phyloP scores from a whole-genome alignment of 345 rosid genomes.

The Adansonia digitata region DNA sequence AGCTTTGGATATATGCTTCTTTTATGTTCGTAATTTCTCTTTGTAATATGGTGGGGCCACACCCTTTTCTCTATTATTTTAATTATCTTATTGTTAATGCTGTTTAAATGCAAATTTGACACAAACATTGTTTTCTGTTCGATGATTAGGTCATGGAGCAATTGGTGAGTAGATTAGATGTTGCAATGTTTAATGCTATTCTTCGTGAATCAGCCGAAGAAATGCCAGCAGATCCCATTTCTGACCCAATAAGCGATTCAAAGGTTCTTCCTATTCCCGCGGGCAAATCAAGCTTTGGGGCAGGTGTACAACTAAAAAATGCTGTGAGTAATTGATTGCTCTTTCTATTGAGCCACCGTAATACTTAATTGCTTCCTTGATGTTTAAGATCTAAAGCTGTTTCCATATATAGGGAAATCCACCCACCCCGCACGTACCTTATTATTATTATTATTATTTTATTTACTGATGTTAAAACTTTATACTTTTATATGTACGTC shows the following conservation, averaged over 20 bases:
- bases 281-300: constrained; percentile 84
- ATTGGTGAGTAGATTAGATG: constrained; percentile 76
- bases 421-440: not conserved
- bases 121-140: constrained; percentile 4
- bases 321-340: constrained; percentile 50
- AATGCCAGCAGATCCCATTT: constrained; percentile 95
- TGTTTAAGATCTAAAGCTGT: not conserved
- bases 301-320: constrained; percentile 85
- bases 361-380: not conserved
- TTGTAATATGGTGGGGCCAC: not conserved
- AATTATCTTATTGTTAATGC: constrained; percentile 7
- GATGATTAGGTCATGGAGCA: constrained; percentile 77
- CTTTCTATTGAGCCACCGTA: not conserved
- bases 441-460: too few relatives aligned
- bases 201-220: constrained; percentile 90
- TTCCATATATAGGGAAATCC: not conserved
- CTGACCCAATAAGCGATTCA: constrained; percentile 83
- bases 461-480: not conserved
- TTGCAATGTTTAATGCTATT: constrained; percentile 96
- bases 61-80: not conserved
- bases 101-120: constrained; percentile 5
- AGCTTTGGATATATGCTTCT: not conserved
- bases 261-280: constrained; percentile 94
- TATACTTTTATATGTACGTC: not conserved
- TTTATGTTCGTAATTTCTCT: not conserved